Base-by-base conservation (phyloP, 2,329 filamentous ascomycete genomes). In the Fusarium globosum region DNA sequence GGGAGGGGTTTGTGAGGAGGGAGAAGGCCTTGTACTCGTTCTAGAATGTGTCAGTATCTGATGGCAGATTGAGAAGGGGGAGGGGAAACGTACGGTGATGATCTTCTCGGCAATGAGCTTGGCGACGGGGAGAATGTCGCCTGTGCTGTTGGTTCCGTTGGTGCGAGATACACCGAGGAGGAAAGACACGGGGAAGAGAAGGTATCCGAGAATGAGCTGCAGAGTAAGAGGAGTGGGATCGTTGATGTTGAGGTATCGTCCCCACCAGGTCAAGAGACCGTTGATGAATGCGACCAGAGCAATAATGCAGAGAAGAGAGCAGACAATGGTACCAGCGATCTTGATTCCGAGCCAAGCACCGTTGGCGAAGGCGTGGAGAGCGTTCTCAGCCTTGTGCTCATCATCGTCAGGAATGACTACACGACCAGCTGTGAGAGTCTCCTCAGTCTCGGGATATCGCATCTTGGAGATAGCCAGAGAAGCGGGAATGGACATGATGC, bases 401-500 rank as follows among this genome's bases (percentile, higher is more conserved):
- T 92, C 89, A 61, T 95, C 92, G 38, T 96, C 92, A 6, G 94
- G 94, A 33, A 97, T 89, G 46, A 96, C 90, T 36, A 96, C 92
- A 23, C 91, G 90, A 64, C 94, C 94, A 9, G 93, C 92, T 0
- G 95, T 97, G 41, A 97, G 86, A 0, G 94, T 93, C 82, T 96
- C 93, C 81, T 97, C 94, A 7, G 90, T 92, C 84, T 97, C 95
- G 6, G 95, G 95, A 81, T 93, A 97, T 65, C 95, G 92, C 77
- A 97, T 88, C 85, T 97, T 97, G 72, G 93, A 96, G 69, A 96
- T 91, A 57, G 95, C 95, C 20, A 98, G 88, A 7, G 94, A 97
- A 2, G 95, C 95, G 1, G 95, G 95, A 73, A 97, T 97, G 77
- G 93, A 95, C 95, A 98, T 98, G 81, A 97, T 95, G 80, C 95